Conservation (phyloP, 768 basidiomycete genomes). For the Russula emetica region DNA sequence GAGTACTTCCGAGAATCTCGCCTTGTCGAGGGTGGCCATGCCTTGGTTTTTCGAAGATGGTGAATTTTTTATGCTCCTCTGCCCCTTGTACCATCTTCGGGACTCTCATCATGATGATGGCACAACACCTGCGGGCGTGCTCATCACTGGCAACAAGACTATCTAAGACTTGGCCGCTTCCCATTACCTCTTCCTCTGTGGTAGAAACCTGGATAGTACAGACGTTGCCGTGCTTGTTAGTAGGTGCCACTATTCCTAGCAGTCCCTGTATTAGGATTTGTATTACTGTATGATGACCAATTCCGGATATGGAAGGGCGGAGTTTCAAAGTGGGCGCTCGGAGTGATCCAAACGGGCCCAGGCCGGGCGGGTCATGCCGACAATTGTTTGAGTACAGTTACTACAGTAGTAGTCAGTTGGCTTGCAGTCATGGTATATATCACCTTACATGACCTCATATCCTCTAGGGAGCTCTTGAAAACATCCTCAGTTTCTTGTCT, state of each 20-base stretch:
- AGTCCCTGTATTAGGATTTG: not conserved
- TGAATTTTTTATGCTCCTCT: not conserved
- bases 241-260: not conserved
- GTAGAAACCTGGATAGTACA: not conserved
- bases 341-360: not conserved
- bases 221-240: no score
- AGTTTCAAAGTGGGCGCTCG: not conserved
- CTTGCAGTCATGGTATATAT: not conserved
- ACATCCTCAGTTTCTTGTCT: not conserved
- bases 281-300: no score
- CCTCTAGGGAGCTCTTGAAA: not conserved
- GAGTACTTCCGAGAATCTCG: not conserved
- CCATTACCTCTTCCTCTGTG: not conserved
- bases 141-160: no score
- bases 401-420: no score
- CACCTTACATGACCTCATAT: not conserved
- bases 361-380: no score
- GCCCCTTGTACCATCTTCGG: no score
- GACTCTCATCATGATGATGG: not conserved
- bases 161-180: not conserved
- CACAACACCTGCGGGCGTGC: no score
- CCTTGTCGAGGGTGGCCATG: not conserved
- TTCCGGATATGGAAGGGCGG: not conserved
- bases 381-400: no score
- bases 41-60: not conserved